Evolutionary conservation across 2,329 filamentous ascomycete species (phyloP).

Genomic region (Chalaropsis thielavioides): DNA sequence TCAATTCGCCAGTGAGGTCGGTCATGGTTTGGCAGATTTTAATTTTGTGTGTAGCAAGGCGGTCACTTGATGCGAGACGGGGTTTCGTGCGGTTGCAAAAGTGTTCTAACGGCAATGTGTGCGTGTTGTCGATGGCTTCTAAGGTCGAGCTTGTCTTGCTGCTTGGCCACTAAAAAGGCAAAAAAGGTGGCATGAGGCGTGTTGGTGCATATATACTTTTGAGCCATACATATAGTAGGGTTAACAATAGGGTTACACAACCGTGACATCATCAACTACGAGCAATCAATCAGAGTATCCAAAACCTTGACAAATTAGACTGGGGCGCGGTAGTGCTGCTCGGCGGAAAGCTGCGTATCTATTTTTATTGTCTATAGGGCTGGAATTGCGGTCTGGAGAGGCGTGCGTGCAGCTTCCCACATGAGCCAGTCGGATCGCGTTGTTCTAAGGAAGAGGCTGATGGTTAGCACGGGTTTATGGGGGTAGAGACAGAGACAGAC

Average conservation of each 20-base stretch:
- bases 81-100: neutral
- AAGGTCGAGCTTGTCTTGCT: neutral
- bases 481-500: neutral
- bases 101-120: neutral
- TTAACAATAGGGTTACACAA: neutral
- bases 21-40: conserved; percentile 27
- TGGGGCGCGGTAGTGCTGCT: too few relatives aligned
- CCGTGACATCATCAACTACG: conserved; percentile 3
- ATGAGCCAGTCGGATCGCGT: conserved; percentile 95
- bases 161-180: too few relatives aligned
- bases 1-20: conserved; percentile 55
- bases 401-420: conserved; percentile 68
- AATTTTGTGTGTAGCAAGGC: neutral
- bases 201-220: neutral
- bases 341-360: neutral
- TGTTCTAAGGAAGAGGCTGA: conserved; percentile 42
- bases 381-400: conserved; percentile 50
- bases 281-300: too few relatives aligned
- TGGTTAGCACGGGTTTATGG: conserved; percentile 13
- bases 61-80: neutral
- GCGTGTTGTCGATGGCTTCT: neutral
- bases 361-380: conserved; percentile 29
- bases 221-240: neutral
- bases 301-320: too few relatives aligned
- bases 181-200: conserved; percentile 3